Base-by-base conservation (phyloP, 768 basidiomycete genomes). In the Sporobolomyces pararoseus region DNA sequence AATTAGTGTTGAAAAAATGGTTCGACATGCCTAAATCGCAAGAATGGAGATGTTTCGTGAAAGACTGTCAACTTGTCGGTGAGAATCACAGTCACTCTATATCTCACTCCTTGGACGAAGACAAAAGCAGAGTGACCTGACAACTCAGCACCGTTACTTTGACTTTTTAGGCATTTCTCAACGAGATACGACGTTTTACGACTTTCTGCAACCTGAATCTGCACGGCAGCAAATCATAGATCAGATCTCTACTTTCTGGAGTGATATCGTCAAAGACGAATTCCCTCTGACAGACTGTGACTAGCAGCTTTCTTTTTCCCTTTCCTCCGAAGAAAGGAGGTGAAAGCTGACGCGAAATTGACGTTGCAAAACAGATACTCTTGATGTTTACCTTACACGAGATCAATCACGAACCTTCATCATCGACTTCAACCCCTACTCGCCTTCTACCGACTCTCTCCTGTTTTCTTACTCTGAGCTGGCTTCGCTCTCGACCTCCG, bases 1-100 rank as follows among this genome's bases (percentile, higher is more conserved):
- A 98, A 77, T 84, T 98, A 14, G 87, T 96, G 2, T 82, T 97
- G 61, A 85, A 90, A 63, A 94, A 92, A 78, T 96, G 91, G 90
- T 90, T 91, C 73, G 82, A 88, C 29, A 82, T 98, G 63, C 89
- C 93, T 75, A 84, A 84, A 37, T 86, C 89, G 70, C 84, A 92
- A 55, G 94, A 98, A 79, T 79, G 96, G 59, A 83, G 95, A 25
- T 95, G 94, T 81, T 97, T 98, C 77, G 91, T 97, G 12, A 83
- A 90, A 35, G 81, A 86, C 14, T 84, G 87, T 63, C 79, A 74
- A 2, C 81, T 98, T 9, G 75, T 96, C 27, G 95, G 94, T 93
- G 54, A 47, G 79, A 12, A 27, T 6, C 10, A 10, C 39, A 10
- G 17, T 9, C 17, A 9, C 17, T 17, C 39, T 42, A 17, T 42